A percentile compares a stretch with the other conserved stretches of the same genome.
These are phyloP conservation scores for Silene conica DNA, from an alignment of 148 eudicot genomes.

Conservation along the genomic window DNA sequence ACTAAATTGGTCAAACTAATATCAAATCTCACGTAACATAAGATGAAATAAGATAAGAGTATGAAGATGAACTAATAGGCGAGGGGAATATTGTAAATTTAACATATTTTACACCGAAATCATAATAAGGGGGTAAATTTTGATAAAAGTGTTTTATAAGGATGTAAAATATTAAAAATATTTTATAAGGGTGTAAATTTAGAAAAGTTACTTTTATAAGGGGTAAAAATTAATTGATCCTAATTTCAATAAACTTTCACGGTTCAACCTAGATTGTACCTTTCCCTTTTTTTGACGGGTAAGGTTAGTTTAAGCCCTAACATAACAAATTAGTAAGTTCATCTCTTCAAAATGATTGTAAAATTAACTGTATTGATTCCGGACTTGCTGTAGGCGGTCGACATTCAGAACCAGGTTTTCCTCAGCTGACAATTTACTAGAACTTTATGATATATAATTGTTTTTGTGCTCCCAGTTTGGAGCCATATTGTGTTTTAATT, in stretches of 20 bases:
- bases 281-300: neutral
- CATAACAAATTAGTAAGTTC: neutral
- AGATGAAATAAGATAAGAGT: no score
- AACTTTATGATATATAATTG: neutral
- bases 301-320: neutral
- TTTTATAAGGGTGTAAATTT: no score
- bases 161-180: no score
- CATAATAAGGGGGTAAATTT: no score
- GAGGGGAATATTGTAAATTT: no score
- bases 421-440: neutral
- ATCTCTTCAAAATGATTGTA: neutral
- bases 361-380: neutral
- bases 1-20: no score
- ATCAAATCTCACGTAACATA: no score
- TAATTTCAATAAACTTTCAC: neutral
- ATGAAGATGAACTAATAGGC: no score
- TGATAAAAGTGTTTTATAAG: no score
- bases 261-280: neutral
- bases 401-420: constrained; percentile 2
- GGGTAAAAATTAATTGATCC: no score
- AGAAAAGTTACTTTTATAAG: no score
- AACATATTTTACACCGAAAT: no score
- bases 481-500: neutral
- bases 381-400: neutral
- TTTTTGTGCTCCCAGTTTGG: neutral